A percentile compares a stretch with the other conserved stretches of the same genome.
phyloP scores from a whole-genome alignment of 441 rosid genomes.

The Erysimum cheiri region DNA sequence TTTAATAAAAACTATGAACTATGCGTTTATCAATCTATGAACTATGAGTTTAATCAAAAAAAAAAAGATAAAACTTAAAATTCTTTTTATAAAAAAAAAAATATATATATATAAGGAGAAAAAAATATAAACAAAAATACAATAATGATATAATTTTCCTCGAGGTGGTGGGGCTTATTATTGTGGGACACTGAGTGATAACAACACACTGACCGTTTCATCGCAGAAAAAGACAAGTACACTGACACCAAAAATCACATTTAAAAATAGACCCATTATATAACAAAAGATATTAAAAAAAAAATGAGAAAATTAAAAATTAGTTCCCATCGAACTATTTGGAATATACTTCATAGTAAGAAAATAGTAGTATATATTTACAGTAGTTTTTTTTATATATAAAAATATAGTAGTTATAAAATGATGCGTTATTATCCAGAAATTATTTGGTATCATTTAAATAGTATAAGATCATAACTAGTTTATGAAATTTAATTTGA shows the following conservation, averaged over 20 bases:
- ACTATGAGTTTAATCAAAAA: neutral
- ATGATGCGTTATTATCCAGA: neutral
- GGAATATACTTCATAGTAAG: conserved; percentile 11
- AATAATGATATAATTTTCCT: neutral
- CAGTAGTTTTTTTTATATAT: too few species aligned
- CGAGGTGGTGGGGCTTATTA: conserved; percentile 15
- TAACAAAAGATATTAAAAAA: neutral
- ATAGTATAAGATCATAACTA: neutral
- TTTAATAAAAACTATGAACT: neutral
- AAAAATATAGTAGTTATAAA: neutral
- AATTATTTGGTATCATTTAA: neutral
- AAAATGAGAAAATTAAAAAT: neutral
- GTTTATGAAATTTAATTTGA: neutral
- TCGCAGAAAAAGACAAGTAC: conserved; percentile 29
- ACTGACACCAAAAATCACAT: conserved; percentile 36
- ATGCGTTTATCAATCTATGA: neutral
- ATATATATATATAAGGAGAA: neutral
- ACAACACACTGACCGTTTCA: conserved; percentile 40
- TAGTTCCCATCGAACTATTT: neutral
- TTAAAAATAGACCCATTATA: neutral
- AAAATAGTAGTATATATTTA: neutral
- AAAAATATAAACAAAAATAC: conserved; percentile 1
- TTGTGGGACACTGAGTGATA: conserved; percentile 34
- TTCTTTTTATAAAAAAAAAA: neutral
- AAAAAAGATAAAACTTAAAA: too few species aligned